Evolutionary conservation across 1,139 yeast species (phyloP).

Genomic region (Lodderomyces theae): DNA sequence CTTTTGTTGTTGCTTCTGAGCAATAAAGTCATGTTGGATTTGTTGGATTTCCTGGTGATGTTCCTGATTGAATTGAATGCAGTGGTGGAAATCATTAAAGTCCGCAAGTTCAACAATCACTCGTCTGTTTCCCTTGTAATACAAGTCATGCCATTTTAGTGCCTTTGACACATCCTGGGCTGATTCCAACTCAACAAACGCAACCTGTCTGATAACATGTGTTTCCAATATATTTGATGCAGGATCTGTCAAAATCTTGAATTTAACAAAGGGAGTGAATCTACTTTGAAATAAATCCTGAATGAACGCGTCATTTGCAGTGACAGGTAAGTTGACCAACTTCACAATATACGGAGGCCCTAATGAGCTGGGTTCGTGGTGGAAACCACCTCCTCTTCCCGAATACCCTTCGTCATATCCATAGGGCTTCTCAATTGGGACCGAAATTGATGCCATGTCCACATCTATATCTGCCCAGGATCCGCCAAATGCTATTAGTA

Average conservation of each 20-base stretch:
- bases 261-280: constrained; percentile 38
- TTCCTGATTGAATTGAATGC: constrained; percentile 40
- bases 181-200: constrained; percentile 56
- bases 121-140: constrained; percentile 38
- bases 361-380: constrained; percentile 17
- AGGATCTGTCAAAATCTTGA: constrained; percentile 45
- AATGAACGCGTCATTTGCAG: constrained; percentile 36
- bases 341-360: constrained; percentile 62
- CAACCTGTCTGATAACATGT: constrained; percentile 47
- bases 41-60: constrained; percentile 29
- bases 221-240: constrained; percentile 40
- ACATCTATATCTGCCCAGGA: constrained; percentile 81
- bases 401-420: constrained; percentile 14
- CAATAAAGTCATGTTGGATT: constrained; percentile 34
- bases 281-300: constrained; percentile 45
- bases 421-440: constrained; percentile 43
- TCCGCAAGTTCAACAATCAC: constrained; percentile 47
- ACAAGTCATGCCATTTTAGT: constrained; percentile 45
- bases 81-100: constrained; percentile 46
- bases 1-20: constrained; percentile 19
- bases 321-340: constrained; percentile 47
- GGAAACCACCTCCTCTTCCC: constrained; percentile 10
- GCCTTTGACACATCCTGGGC: constrained; percentile 46
- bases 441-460: constrained; percentile 63
- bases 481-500: constrained; percentile 46